Evolutionary conservation across 805 yeast species (phyloP).

Genomic region (Candida orba): DNA sequence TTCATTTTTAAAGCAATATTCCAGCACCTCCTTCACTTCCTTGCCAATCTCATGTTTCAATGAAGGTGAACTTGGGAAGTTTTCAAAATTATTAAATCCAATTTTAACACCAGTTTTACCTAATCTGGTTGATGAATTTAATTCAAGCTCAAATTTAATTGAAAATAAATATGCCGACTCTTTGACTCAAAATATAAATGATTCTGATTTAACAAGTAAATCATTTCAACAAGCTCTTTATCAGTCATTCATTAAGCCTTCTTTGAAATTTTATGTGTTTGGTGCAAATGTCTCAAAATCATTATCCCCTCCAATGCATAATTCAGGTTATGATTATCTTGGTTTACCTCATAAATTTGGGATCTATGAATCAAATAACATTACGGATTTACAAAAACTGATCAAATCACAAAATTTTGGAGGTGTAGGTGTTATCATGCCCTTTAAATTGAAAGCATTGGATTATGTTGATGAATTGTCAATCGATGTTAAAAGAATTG

Average conservation of each 20-base stretch:
- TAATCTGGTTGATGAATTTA: not conserved
- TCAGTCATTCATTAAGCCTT: not conserved
- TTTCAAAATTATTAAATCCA: not conserved
- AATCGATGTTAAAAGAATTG: not conserved
- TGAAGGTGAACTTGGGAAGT: not conserved
- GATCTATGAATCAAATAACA: not conserved
- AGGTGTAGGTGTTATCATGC: not conserved
- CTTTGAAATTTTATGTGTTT: not conserved
- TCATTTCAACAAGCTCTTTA: not conserved
- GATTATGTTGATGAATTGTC: not conserved
- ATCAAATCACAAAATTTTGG: not conserved
- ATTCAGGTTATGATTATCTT: not conserved
- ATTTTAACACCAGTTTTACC: not conserved
- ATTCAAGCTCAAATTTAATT: not conserved
- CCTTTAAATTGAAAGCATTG: not conserved
- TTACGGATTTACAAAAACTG: not conserved
- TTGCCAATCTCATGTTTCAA: not conserved
- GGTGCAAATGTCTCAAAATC: not conserved
- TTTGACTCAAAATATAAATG: not conserved
- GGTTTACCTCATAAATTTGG: not conserved
- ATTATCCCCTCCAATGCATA: not conserved
- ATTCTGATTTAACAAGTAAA: not conserved
- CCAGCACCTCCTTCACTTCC: not conserved
- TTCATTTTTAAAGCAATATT: not conserved
- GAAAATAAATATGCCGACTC: too few relatives aligned